Conservation (phyloP, 1,139 yeast species). For the Kurtzmaniella quercitrusa region DNA sequence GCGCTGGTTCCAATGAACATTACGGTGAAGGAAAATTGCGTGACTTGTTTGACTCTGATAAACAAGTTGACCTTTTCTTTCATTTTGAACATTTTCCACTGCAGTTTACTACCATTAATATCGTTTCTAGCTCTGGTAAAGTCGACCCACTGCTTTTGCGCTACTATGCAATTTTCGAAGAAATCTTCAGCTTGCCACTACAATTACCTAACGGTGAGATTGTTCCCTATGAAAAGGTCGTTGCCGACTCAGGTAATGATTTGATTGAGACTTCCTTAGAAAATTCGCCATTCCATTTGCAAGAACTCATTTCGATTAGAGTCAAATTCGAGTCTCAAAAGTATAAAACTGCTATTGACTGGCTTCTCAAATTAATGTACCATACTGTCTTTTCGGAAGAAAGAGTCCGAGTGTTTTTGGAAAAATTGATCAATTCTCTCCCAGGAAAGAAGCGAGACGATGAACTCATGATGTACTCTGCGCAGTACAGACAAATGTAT, state of each 20-base stretch:
- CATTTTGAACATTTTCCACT: conserved; percentile 81
- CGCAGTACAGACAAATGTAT: conserved; percentile 51
- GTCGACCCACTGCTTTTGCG: conserved; percentile 58
- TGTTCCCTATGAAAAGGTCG: conserved; percentile 70
- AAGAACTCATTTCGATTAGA: conserved; percentile 59
- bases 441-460: conserved; percentile 84
- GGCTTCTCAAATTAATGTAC: conserved; percentile 68
- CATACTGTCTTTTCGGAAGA: conserved; percentile 67
- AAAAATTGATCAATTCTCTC: conserved; percentile 68
- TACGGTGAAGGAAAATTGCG: neutral
- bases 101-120: conserved; percentile 69
- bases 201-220: conserved; percentile 54
- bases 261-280: conserved; percentile 56
- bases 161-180: conserved; percentile 61
- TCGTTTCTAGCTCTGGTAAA: conserved; percentile 60
- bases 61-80: conserved; percentile 38
- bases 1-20: conserved; percentile 35
- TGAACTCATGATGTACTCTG: conserved; percentile 61
- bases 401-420: conserved; percentile 66
- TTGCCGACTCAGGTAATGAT: conserved; percentile 67
- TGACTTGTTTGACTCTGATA: neutral
- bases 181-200: conserved; percentile 69
- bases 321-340: conserved; percentile 61
- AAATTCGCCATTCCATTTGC: conserved; percentile 57
- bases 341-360: conserved; percentile 64